Conservation (phyloP, 345 rosid genomes). For the Capsella bursapastoris region DNA sequence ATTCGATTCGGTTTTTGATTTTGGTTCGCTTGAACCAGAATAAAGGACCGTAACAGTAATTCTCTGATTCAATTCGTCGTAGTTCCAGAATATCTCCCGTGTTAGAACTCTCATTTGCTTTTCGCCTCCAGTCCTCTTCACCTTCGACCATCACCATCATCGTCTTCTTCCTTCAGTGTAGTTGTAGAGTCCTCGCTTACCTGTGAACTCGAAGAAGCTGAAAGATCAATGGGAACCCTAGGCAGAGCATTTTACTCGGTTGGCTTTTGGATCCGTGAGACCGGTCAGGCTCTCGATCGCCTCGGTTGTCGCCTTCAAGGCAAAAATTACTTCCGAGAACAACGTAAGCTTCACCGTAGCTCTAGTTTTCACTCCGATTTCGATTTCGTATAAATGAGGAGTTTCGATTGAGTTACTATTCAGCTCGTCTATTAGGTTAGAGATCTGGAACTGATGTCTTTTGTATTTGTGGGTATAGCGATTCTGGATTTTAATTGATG, state of each 20-base stretch:
- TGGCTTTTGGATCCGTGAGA: slow-evolving; percentile 97
- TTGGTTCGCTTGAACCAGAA: slow-evolving; percentile 31
- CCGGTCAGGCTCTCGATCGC: slow-evolving; percentile 92
- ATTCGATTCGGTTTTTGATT: neutral
- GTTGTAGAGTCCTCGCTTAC: neutral
- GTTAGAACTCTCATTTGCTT: neutral
- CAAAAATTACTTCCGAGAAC: slow-evolving; percentile 76
- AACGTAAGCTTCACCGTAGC: slow-evolving; percentile 53
- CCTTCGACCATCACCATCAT: neutral
- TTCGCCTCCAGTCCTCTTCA: neutral
- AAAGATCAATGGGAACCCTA: slow-evolving; percentile 73
- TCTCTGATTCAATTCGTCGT: neutral
- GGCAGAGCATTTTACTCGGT: slow-evolving; percentile 86
- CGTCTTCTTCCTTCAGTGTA: slow-evolving; percentile 22
- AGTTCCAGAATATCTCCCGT: neutral
- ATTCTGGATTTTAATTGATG: neutral
- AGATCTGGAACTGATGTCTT: slow-evolving; percentile 29
- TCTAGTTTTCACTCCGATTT: slow-evolving; percentile 13
- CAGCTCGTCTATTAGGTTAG: slow-evolving; percentile 27
- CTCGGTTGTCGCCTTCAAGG: slow-evolving; percentile 96
- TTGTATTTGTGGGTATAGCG: neutral
- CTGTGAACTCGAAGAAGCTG: slow-evolving; percentile 14
- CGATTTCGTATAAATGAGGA: slow-evolving; percentile 6
- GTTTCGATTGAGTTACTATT: slow-evolving; percentile 1
- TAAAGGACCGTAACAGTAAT: slow-evolving; percentile 18